Base-by-base conservation (phyloP, 1,284 basidiomycete genomes). In the Ustilago sp. region DNA sequence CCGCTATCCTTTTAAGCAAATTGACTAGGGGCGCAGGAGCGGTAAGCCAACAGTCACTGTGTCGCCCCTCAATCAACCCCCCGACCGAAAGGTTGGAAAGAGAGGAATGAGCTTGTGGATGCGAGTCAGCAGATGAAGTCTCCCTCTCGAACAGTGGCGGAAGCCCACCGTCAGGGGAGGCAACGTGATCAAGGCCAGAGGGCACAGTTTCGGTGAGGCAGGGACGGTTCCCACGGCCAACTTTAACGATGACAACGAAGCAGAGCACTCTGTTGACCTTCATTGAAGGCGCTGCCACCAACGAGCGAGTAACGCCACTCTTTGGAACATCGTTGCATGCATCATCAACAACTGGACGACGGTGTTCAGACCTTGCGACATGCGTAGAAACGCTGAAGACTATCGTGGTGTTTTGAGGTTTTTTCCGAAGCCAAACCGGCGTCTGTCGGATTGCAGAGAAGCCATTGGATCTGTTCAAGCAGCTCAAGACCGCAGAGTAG, bases 201-300 rank as follows among this genome's bases (percentile, higher is more conserved):
- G 15, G 23, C 9, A 23, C 48, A 50, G n/a, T 50, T 8, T 17
- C 55, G 19, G 13, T 35, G 23, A 41, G 17, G 34, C 17, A 39
- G 31, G 50, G 19, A 36, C 35, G 4, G 23, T 35, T 53, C 59
- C 38, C 59, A 53, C 59, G 38, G n/a, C 45, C 41, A 28, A 5
- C 13, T 38, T 34, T 8, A 8, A 35, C 39, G 35, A 60, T 60
- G 48, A 35, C 58, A 48, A 60, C 48, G 15, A 38, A 8, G 39
- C 28, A 39, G 15, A 31, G 17, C n/a, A 17, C 13, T 43, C 38
- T 39, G 36, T 34, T 50, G 39, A 28, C 43, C 59, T 61, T 61
- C 59, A 61, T 61, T 17, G 9, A 31, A 12, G 17, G 5, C n/a
- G 32, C 39, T 51, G 34, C 36, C 48, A 52, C 58, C 58, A 51